phyloP scores from a whole-genome alignment of 805 yeast species.

The Henningerozyma blattae region DNA sequence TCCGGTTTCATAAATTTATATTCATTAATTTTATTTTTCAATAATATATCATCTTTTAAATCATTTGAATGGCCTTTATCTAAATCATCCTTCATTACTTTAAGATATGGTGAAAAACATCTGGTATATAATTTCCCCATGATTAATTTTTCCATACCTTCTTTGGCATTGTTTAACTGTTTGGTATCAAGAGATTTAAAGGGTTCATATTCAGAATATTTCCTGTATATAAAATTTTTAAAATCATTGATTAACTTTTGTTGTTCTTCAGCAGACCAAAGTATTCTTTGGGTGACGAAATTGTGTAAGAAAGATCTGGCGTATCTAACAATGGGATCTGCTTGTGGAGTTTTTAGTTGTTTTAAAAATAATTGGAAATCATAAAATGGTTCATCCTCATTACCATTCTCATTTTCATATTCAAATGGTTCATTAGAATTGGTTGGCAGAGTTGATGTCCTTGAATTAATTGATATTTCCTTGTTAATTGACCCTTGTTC shows the following conservation, averaged over 20 bases:
- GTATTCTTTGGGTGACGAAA: conserved; percentile 42
- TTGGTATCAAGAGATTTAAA: conserved; percentile 52
- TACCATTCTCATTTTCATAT: too few relatives aligned
- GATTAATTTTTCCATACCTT: conserved; percentile 84
- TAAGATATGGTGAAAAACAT: conserved; percentile 62
- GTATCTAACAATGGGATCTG: conserved; percentile 83
- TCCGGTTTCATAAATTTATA: conserved; percentile 62
- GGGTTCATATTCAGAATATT: conserved; percentile 55
- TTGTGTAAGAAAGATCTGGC: conserved; percentile 73
- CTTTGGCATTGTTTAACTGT: conserved; percentile 61
- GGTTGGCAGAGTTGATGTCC: too few relatives aligned
- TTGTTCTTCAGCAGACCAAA: conserved; percentile 71
- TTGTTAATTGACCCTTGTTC: too few relatives aligned
- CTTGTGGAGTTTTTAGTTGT: conserved; percentile 58
- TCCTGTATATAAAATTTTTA: conserved; percentile 53
- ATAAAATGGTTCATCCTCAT: conserved; percentile 29
- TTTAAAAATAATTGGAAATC: conserved; percentile 75
- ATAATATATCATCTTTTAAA: conserved; percentile 42
- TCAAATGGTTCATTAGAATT: too few relatives aligned
- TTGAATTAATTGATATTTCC: too few relatives aligned
- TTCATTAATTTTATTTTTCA: conserved; percentile 42
- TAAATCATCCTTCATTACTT: conserved; percentile 26
- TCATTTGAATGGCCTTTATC: conserved; percentile 53
- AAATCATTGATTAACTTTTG: conserved; percentile 68
- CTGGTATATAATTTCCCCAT: conserved; percentile 75